phyloP scores from a whole-genome alignment of 495 filamentous ascomycete species.

The Talaromyces proteolyticus region DNA sequence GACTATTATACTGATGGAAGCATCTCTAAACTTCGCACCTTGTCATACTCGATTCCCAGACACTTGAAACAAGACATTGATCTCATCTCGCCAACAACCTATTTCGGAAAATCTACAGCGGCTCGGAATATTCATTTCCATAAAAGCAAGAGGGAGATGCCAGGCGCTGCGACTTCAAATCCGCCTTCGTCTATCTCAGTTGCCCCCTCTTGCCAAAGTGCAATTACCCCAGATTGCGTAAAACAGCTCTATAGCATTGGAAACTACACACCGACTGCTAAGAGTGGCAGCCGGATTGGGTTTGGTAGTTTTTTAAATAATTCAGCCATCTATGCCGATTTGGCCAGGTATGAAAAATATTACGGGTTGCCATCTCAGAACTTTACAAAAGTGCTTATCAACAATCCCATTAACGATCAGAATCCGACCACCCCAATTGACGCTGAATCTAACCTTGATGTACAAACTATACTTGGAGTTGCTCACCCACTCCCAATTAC shows the following conservation, averaged over 20 bases:
- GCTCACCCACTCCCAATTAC: constrained; percentile 47
- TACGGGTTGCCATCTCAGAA: constrained; percentile 36
- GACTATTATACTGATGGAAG: constrained; percentile 26
- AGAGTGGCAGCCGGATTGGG: constrained; percentile 41
- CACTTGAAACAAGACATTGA: constrained; percentile 44
- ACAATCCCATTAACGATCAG: constrained; percentile 45
- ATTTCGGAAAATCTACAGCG: constrained; percentile 41
- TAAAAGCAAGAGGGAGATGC: background rate
- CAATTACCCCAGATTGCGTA: constrained; percentile 54
- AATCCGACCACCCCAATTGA: constrained; percentile 25
- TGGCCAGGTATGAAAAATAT: constrained; percentile 19
- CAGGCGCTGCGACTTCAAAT: background rate
- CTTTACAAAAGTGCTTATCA: constrained; percentile 50
- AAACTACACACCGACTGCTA: constrained; percentile 38
- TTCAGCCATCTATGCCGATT: constrained; percentile 31
- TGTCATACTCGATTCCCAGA: constrained; percentile 57
- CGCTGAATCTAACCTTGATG: constrained; percentile 63
- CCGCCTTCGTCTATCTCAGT: constrained; percentile 5
- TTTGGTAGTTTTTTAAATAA: constrained; percentile 50
- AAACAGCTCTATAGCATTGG: constrained; percentile 52
- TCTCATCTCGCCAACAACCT: constrained; percentile 53
- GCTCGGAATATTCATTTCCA: constrained; percentile 3
- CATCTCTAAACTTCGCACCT: constrained; percentile 42
- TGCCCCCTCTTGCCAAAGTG: constrained; percentile 35
- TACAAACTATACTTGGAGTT: constrained; percentile 54